These are phyloP conservation scores for Saprolegnia diclina DNA, from an alignment of 352 stramenopile genomes.

Conservation along the genomic window DNA sequence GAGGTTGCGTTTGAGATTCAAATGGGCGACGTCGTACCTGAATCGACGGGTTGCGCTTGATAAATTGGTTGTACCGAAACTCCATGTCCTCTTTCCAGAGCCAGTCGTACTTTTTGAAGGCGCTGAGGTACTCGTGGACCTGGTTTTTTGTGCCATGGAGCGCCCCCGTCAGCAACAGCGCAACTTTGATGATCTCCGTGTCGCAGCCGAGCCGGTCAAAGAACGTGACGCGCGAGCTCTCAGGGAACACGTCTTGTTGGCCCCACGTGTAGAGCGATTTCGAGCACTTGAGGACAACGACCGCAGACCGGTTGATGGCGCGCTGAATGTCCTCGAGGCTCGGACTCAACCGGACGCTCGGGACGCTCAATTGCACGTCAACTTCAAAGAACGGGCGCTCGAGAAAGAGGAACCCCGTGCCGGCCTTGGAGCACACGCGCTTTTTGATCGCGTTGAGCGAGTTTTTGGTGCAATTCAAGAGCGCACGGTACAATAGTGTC, in stretches of 20 bases:
- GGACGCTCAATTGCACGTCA: slow-evolving; percentile 75
- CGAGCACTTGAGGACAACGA: slow-evolving; percentile 73
- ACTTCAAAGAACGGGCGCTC: slow-evolving; percentile 84
- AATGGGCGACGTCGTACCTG: slow-evolving; percentile 27
- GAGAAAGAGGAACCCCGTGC: slow-evolving; percentile 74
- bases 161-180: slow-evolving; percentile 75
- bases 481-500: slow-evolving; percentile 70
- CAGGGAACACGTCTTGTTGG: slow-evolving; percentile 52
- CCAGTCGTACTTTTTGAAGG: slow-evolving; percentile 88
- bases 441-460: slow-evolving; percentile 81
- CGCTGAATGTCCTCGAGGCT: slow-evolving; percentile 82
- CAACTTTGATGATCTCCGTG: slow-evolving; percentile 85
- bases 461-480: slow-evolving; percentile 74
- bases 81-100: slow-evolving; percentile 89
- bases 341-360: slow-evolving; percentile 69
- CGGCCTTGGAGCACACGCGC: slow-evolving; percentile 68
- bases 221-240: slow-evolving; percentile 46
- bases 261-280: slow-evolving; percentile 79
- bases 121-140: slow-evolving; percentile 69
- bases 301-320: slow-evolving; percentile 74
- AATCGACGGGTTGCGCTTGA: slow-evolving; percentile 70
- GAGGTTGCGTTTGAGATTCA: not conserved
- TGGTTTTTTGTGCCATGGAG: slow-evolving; percentile 82
- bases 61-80: slow-evolving; percentile 79
- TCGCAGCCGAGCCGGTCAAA: slow-evolving; percentile 83